phyloP scores from a whole-genome alignment of 805 yeast species.

The Barnettozyma pratensis region DNA sequence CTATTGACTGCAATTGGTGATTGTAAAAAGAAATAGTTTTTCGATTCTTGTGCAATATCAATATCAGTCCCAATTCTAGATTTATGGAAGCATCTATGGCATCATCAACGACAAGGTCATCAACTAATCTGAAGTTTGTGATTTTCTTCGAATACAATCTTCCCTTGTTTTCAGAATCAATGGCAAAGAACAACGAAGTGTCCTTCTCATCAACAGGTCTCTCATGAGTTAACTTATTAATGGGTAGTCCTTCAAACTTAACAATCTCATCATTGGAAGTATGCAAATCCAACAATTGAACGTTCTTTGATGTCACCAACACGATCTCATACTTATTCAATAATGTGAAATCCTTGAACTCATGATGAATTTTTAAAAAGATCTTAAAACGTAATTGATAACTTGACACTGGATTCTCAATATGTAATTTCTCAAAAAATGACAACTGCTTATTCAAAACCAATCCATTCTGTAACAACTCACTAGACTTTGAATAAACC shows the following conservation, averaged over 20 bases:
- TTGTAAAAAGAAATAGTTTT: neutral
- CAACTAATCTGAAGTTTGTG: neutral
- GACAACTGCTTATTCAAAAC: constrained; percentile 13
- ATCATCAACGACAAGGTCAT: constrained; percentile 2
- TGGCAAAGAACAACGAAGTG: constrained; percentile 3
- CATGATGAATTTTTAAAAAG: constrained; percentile 23
- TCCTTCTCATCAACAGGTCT: neutral
- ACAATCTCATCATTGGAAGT: constrained; percentile 10
- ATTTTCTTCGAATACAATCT: constrained; percentile 7
- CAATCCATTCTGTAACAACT: constrained; percentile 22
- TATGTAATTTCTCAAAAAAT: constrained; percentile 14
- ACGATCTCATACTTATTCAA: constrained; percentile 14
- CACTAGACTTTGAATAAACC: constrained; percentile 16
- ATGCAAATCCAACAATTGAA: constrained; percentile 17
- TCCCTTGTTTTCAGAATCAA: constrained; percentile 7
- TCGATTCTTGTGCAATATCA: constrained; percentile 1
- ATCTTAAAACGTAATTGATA: constrained; percentile 23
- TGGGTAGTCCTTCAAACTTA: constrained; percentile 6
- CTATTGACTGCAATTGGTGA: neutral
- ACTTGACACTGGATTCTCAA: constrained; percentile 20
- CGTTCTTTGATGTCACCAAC: constrained; percentile 12
- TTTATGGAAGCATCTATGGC: constrained; percentile 9
- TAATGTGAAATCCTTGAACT: constrained; percentile 18
- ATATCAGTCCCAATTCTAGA: constrained; percentile 4
- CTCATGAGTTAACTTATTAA: constrained; percentile 1